Evolutionary conservation across 192 early-diverging fungal species (phyloP), one percentile per base, ranked within the genome.

Genomic region (Backusella westeae): DNA sequence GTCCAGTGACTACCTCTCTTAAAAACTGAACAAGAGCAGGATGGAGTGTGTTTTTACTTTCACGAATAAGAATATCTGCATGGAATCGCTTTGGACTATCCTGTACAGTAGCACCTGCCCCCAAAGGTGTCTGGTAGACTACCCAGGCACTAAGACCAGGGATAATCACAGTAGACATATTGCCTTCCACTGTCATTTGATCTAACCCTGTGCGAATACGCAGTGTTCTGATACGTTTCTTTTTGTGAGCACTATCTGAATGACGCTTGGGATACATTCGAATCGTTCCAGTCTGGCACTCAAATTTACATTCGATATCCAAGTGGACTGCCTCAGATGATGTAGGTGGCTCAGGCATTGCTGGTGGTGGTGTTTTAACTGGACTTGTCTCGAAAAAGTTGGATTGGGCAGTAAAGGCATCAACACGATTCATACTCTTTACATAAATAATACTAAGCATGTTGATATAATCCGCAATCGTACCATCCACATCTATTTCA

Each of bases 21-120:
- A 93, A 86, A 72, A 95, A 94, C 5, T 86, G 83, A 0, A 95
- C 84, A 15, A 95, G 78, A 0, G 90, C 87, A 15, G 93, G 93
- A 77, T 92, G 88, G 14, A 95, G 70, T 0, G 83, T 86, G 73
- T 95, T 95, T 59, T 93, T 84, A 63, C 93, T 93, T 39, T 88
- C 79, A 73, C 90, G 89, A 71, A 94, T 87, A 53, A 90, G 75
- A 29, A 94, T 80, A 63, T 92, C 90, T 12, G 88, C 82, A 78
- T 91, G 89, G 9, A 91, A 53, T 26, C 83, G 79, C n/a, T 80
- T 81, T 32, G 78, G 78, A 14, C 69, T 74, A 15, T 80, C 34
- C 0, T 81, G 77, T 21, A 81, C 75, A 8, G 77, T 53, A 0
- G 78, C 17, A 17, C 75, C 66, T 46, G 85, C 79, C 1, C 89